Evolutionary conservation across 2,329 filamentous ascomycete genomes (phyloP), one percentile per base, ranked within the genome.

Genomic region (Monosporascus ibericus): DNA sequence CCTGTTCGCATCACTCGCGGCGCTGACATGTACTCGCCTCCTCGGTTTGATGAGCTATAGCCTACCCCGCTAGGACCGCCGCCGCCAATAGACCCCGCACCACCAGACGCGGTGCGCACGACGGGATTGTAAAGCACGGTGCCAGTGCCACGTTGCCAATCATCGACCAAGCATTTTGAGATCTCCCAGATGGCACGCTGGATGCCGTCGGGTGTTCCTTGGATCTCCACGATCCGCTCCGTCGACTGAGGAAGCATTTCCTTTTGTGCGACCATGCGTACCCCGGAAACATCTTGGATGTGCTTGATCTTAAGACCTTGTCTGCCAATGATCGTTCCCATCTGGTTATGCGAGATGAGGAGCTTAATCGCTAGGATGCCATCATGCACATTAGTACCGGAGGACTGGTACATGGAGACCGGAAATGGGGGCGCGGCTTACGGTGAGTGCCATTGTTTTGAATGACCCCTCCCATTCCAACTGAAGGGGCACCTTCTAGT

Each of bases 231-330:
- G 63, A 99, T 92, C 59, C 94, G 88, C 77, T 99, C 94, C 36
- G 94, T 99, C 6, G 94, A 99, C 72, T 99, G 94, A 37, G 94
- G 94, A 7, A 99, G 85, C 94, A 99, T 99, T 67, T 99, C 94
- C 76, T 99, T 99, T 73, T 99, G 94, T 40, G 94, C 94, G 48
- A 99, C 92, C 94, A 99, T 99, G 68, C 94, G 92, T 54, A 97
- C 94, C 59, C 92, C 92, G 5, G 94, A 97, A 30, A 85, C 86
- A 70, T 99, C 94, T 71, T 99, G 94, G 62, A 99, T 99, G 70
- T 96, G 90, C 81, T 99, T 99, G 80, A 99, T 99, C 80, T 97
- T 99, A 61, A 96, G 80, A 54, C 94, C 94, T 71, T 95, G 89
- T 60, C 91, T 86, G 65, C 94, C 94, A 68, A 99, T 99, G 75